Evolutionary conservation across 148 eudicot species (phyloP).

Genomic region (Diospyros lotus): DNA sequence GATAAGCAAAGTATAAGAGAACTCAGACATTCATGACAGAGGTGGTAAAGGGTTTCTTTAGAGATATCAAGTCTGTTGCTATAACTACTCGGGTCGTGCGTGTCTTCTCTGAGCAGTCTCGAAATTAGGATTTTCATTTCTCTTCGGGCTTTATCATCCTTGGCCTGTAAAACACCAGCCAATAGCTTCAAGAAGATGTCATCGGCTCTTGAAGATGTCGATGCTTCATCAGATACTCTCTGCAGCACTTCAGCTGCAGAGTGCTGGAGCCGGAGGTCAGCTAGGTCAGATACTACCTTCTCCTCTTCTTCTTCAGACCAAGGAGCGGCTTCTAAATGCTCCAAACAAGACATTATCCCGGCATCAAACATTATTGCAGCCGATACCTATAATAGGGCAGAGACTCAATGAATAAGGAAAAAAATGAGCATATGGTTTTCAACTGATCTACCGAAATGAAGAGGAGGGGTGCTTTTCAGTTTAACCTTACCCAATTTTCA

Average conservation of each 20-base stretch:
- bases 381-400: conserved; percentile 47
- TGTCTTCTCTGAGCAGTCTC: conserved; percentile 64
- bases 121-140: conserved; percentile 74
- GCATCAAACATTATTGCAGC: conserved; percentile 76
- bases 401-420: neutral
- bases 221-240: conserved; percentile 62
- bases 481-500: too few species aligned
- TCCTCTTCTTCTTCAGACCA: conserved; percentile 93
- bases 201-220: conserved; percentile 56
- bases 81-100: conserved; percentile 18
- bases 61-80: conserved; percentile 53
- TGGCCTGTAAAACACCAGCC: conserved; percentile 68
- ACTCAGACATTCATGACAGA: conserved; percentile 82
- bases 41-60: conserved; percentile 57
- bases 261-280: conserved; percentile 59
- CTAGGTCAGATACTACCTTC: conserved; percentile 55
- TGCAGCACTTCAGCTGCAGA: conserved; percentile 53
- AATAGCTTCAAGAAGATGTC: conserved; percentile 60
- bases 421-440: too few species aligned
- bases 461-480: too few species aligned
- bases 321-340: conserved; percentile 79
- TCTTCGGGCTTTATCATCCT: conserved; percentile 80
- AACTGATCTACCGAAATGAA: too few species aligned
- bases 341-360: conserved; percentile 71
- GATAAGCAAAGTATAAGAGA: conserved; percentile 77